Conservation (phyloP, 2,329 filamentous ascomycete species). For the Pseudogymnoascus sp. region DNA sequence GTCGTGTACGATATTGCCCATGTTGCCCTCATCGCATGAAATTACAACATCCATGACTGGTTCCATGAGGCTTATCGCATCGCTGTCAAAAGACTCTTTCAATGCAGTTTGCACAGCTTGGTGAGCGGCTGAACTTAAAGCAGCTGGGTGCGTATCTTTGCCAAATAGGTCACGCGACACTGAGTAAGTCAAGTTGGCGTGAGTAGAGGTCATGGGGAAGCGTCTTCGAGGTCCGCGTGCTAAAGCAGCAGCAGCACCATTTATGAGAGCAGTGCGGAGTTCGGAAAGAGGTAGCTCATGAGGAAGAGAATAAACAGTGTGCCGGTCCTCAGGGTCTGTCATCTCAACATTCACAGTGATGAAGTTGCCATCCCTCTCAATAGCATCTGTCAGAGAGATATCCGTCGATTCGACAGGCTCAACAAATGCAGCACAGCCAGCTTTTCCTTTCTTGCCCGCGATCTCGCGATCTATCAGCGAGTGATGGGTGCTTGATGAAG, state of each 20-base stretch:
- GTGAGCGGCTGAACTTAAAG: constrained; percentile 58
- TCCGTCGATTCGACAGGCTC: constrained; percentile 46
- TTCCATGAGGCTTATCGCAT: constrained; percentile 67
- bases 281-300: constrained; percentile 42
- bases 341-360: constrained; percentile 46
- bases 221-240: constrained; percentile 74
- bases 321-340: constrained; percentile 29
- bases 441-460: constrained; percentile 71
- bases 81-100: constrained; percentile 47
- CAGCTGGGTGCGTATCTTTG: constrained; percentile 58
- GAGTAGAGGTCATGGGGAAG: constrained; percentile 71
- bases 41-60: constrained; percentile 90
- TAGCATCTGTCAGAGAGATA: constrained; percentile 36
- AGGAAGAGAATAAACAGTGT: constrained; percentile 43
- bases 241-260: constrained; percentile 75
- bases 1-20: constrained; percentile 78
- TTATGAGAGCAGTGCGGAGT: constrained; percentile 53
- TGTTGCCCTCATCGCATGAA: constrained; percentile 70
- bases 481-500: constrained; percentile 47
- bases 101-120: constrained; percentile 64
- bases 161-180: constrained; percentile 56
- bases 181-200: constrained; percentile 63
- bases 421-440: constrained; percentile 62
- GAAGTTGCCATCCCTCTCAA: constrained; percentile 63
- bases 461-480: constrained; percentile 70